Percentiles rank a stretch among this genome's conserved stretches.
Evolutionary conservation across 495 filamentous ascomycete genomes (phyloP).

Genomic region (Copromyces sp.): DNA sequence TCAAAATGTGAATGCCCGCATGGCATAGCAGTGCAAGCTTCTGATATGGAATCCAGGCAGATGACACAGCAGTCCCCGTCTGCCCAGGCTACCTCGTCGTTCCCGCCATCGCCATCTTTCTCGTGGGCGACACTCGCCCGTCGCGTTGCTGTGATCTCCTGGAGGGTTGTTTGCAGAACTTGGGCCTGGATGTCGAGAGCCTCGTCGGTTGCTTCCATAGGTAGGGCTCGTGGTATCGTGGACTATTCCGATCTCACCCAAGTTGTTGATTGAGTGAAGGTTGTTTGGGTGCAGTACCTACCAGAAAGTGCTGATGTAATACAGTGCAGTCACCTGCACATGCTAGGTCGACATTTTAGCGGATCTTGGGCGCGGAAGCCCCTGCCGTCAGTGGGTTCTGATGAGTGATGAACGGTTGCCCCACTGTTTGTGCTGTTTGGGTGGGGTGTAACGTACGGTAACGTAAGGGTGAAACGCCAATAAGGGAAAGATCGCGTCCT

Average conservation of each 20-base stretch:
- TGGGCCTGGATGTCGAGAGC: slow-evolving; percentile 28
- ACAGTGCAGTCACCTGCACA: neutral
- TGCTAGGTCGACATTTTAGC: neutral
- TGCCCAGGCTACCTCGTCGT: slow-evolving; percentile 1
- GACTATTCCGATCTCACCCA: neutral
- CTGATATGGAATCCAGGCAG: slow-evolving; percentile 66
- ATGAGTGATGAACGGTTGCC: neutral
- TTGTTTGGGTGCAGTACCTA: neutral
- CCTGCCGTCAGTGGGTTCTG: neutral
- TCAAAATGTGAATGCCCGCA: slow-evolving; percentile 78
- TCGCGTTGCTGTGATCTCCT: slow-evolving; percentile 29
- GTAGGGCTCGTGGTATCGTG: neutral
- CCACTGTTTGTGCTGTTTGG: neutral
- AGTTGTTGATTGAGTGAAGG: neutral
- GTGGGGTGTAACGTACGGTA: neutral
- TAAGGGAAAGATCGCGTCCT: neutral
- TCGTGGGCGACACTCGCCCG: neutral
- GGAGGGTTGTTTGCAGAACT: slow-evolving; percentile 38
- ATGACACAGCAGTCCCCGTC: slow-evolving; percentile 46
- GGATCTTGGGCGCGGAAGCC: neutral
- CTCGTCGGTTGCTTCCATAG: slow-evolving; percentile 18
- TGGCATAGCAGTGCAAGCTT: slow-evolving; percentile 57
- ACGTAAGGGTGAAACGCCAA: neutral
- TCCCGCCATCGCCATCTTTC: neutral
- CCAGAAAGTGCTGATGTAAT: neutral